A percentile compares a stretch with the other conserved stretches of the same genome.
Evolutionary conservation across 1,284 basidiomycete genomes (phyloP).

Genomic region (Sanguinoderma infundibulare): DNA sequence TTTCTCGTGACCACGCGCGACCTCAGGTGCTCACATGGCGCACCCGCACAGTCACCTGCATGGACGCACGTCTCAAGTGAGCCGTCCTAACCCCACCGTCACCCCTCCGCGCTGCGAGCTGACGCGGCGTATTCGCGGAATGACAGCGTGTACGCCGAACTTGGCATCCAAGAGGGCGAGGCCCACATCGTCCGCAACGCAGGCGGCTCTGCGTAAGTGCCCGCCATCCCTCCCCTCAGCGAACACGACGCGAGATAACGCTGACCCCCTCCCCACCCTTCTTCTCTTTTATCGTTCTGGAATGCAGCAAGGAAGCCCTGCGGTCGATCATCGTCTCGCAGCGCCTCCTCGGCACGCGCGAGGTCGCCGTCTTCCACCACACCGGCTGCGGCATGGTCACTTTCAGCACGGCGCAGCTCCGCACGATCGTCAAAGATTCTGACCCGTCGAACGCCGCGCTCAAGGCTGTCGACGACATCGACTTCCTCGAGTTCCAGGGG

Average conservation of each 20-base stretch:
- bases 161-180: constrained; percentile 67
- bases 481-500: constrained; percentile 61
- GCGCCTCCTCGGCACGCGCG: constrained; percentile 66
- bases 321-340: constrained; percentile 71
- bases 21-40: background rate
- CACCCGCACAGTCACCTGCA: constrained; percentile 58
- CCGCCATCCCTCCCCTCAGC: background rate
- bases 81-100: constrained; percentile 4
- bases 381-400: constrained; percentile 73
- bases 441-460: constrained; percentile 44
- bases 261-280: background rate
- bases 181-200: constrained; percentile 75
- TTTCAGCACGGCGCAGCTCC: constrained; percentile 57
- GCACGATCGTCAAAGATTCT: constrained; percentile 52
- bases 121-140: background rate
- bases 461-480: constrained; percentile 51
- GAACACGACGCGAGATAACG: background rate
- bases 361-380: constrained; percentile 70
- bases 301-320: constrained; percentile 65
- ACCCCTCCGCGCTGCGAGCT: background rate
- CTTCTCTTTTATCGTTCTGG: background rate
- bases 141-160: constrained; percentile 56
- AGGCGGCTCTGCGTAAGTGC: constrained; percentile 61
- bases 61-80: constrained; percentile 66
- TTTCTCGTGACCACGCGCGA: background rate